Evolutionary conservation across 805 yeast genomes (phyloP), one percentile per base, ranked within the genome.

Genomic region (Spencermartinsiella europaea): DNA sequence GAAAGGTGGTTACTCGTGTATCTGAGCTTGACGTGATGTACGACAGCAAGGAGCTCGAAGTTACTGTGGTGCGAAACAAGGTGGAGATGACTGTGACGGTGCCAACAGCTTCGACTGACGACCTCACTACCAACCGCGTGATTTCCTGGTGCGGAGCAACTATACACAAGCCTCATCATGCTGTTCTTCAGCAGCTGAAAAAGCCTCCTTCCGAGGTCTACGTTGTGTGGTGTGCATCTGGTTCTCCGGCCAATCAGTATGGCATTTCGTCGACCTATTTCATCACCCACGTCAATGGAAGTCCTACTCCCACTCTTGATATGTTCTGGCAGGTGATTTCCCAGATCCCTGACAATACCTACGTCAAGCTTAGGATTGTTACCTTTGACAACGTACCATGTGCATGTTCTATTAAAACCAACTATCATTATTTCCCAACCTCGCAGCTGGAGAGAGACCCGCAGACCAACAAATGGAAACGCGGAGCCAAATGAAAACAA

Each of bases 151-250:
- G 89, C 44, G 96, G 96, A 19, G 82, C 89, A 34, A 67, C 83
- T 4, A 64, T 90, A 28, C 97, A 90, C 61, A 75, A 79, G 34
- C 96, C 96, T n/a, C 96, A 88, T 64, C 95, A 85, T 60, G 91
- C 93, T 5, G 96, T 89, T 15, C 78, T 90, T 52, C 96, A 89
- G 67, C 80, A 85, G 34, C 81, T 85, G 76, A 77, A 78, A 44
- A 72, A 76, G 46, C 69, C 87, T 44, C 96, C 95, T 10, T 82
- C 91, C 15, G 80, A 79, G 45, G 93, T 90, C n/a, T 90, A 89
- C 60, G 81, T 88, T 45, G 82, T 88, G 1, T 73, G 80, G 20
- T 77, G 85, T 60, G 75, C 81, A 37, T 75, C 79, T 33, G 95
- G 96, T 4, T 86, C 95, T 0, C 96, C 96, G 5, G 93, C 93